Conservation (phyloP, 495 filamentous ascomycete genomes). For the Aspergillus heteromorphus region DNA sequence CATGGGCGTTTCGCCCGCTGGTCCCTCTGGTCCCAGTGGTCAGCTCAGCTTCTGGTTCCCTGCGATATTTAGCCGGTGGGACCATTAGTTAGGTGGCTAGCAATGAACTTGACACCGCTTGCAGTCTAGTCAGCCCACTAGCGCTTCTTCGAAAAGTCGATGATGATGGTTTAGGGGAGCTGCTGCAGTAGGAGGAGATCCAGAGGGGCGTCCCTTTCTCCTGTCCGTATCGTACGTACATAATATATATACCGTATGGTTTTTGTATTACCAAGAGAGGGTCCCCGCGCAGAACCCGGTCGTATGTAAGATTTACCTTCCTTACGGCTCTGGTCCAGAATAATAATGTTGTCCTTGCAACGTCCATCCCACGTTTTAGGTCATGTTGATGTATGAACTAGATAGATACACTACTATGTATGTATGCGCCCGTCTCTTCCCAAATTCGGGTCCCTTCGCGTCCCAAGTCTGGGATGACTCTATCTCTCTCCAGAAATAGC, state of each 20-base stretch:
- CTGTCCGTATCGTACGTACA: not conserved
- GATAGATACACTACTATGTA: too few relatives aligned
- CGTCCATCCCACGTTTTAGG: not conserved
- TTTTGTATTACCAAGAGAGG: not conserved
- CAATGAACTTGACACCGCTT: slow-evolving; percentile 12
- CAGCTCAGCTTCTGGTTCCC: not conserved
- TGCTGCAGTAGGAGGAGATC: slow-evolving; percentile 4
- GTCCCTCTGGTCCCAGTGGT: slow-evolving; percentile 1
- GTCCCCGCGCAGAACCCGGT: not conserved
- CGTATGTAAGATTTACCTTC: slow-evolving; percentile 2
- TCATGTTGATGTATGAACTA: not conserved
- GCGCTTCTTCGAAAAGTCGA: slow-evolving; percentile 10
- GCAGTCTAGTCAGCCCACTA: slow-evolving; percentile 9
- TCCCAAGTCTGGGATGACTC: not conserved
- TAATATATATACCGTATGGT: not conserved
- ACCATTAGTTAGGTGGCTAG: slow-evolving; percentile 7
- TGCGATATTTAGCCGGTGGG: slow-evolving; percentile 9
- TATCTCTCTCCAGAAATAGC: not conserved
- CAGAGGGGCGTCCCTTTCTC: slow-evolving; percentile 2
- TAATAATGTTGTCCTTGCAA: slow-evolving; percentile 11
- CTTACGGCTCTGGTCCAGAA: not conserved
- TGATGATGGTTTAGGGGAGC: slow-evolving; percentile 5
- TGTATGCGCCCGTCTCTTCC: not conserved
- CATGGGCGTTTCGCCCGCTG: slow-evolving; percentile 3
- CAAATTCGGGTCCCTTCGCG: not conserved